Evolutionary conservation across 768 basidiomycete genomes (phyloP).

Genomic region (Lanmaoa pseudosensibilis): DNA sequence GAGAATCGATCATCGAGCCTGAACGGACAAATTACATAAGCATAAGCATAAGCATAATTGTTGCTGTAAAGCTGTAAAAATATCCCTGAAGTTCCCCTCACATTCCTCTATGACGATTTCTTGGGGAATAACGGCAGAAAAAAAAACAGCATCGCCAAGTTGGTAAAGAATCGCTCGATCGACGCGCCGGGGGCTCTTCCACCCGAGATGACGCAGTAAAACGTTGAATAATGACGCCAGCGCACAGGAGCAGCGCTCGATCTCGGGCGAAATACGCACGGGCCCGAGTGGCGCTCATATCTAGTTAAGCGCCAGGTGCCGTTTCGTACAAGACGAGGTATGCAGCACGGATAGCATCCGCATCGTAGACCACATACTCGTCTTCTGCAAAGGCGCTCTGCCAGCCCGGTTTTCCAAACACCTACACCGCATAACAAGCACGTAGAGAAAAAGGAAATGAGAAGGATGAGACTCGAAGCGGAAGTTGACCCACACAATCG

Average conservation of each 20-base stretch:
- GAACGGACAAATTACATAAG: background rate
- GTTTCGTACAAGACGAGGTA: constrained; percentile 26
- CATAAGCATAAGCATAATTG: background rate
- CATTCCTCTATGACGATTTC: background rate
- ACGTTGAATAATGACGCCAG: background rate
- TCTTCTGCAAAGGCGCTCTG: constrained; percentile 18
- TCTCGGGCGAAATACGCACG: background rate
- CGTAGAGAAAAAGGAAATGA: background rate
- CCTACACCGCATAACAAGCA: constrained; percentile 1
- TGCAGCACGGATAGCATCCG: constrained; percentile 25
- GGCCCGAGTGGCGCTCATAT: background rate
- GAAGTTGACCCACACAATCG: constrained; percentile 22
- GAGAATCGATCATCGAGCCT: too few relatives aligned
- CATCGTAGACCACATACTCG: constrained; percentile 28
- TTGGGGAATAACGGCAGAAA: background rate
- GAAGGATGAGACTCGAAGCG: background rate
- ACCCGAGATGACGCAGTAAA: background rate
- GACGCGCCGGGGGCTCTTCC: background rate
- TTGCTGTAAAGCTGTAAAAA: background rate
- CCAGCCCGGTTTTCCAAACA: constrained; percentile 12
- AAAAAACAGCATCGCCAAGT: background rate
- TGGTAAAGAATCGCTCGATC: background rate
- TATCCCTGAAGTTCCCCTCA: background rate
- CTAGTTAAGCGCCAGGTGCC: background rate
- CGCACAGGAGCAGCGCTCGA: background rate